phyloP scores from a whole-genome alignment of 2,329 filamentous ascomycete genomes.

The Colletotrichum euphorbiae region DNA sequence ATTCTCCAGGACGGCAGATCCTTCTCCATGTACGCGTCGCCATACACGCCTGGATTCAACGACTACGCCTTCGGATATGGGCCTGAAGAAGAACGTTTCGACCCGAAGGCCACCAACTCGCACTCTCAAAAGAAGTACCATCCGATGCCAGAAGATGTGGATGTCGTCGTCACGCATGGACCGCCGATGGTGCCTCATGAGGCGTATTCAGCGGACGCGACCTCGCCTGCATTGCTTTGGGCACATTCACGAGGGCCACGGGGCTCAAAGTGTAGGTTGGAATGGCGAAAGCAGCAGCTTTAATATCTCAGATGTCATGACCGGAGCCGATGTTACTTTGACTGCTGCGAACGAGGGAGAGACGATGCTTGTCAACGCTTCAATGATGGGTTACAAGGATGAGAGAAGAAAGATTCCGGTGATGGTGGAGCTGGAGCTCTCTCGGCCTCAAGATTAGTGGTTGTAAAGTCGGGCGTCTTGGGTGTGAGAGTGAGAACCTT shows the following conservation, averaged over 20 bases:
- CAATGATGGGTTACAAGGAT: neutral
- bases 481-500: no score
- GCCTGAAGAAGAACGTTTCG: neutral
- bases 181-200: neutral
- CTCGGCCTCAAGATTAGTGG: neutral
- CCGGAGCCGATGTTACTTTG: neutral
- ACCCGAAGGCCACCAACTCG: neutral
- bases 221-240: slow-evolving; percentile 4
- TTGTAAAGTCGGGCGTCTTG: no score
- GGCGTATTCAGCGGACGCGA: neutral
- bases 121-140: neutral
- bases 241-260: slow-evolving; percentile 12
- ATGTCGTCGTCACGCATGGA: slow-evolving; percentile 9
- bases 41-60: neutral
- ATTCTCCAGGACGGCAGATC: neutral
- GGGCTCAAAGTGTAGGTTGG: neutral
- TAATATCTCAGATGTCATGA: neutral
- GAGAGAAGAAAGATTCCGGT: neutral
- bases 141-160: neutral
- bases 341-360: neutral
- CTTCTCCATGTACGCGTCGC: slow-evolving; percentile 1
- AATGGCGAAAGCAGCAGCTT: neutral
- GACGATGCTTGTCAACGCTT: neutral
- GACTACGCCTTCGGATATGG: neutral
- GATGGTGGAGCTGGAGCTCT: neutral